Evolutionary conservation across 768 basidiomycete genomes (phyloP), one percentile per base, ranked within the genome.

Genomic region (Lactarius tabidus): DNA sequence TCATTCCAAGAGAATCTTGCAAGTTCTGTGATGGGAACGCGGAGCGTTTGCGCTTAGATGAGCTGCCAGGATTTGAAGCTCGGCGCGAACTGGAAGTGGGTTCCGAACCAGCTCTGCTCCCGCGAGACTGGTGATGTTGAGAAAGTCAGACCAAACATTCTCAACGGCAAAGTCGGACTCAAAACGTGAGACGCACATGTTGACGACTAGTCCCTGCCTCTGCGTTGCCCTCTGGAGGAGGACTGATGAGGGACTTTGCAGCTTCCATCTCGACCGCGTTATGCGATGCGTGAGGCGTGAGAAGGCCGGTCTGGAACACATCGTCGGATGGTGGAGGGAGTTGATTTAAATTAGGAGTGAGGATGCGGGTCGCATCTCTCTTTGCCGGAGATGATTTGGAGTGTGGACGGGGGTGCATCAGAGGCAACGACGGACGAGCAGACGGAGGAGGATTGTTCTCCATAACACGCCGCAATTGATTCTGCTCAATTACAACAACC

Each of bases 11-110:
- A 62, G 29, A 69, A 17, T 70, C 70, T 2, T 45, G 56, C 20
- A 57, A 38, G 53, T 53, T 28, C 26, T 60, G 39, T 12, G 70
- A 71, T 8, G 63, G 72, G 58, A 70, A 71, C 45, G 65, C 60
- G n/a, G 67, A 62, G 12, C 77, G 76, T 62, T 83, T 82, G 53
- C 82, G 79, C 68, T 82, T 82, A 28, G 62, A 59, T 60, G 52
- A 67, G 39, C 60, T 59, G 33, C 38, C 55, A 33, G 20, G 3
- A 15, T 57, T 51, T 33, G 65, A 17, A 29, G 51, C 36, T 5
- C 59, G 41, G 26, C 66, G 64, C 4, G 60, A 29, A 48, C 61
- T 59, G 8, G 66, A 70, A 28, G 68, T 31, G 26, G 69, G 63
- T 45, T 65, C 66, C 6, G 72, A 71, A 14, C 59, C 67, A 1